Evolutionary conservation across 805 yeast genomes (phyloP).

Genomic region (Cyberlindnera meyerae): DNA sequence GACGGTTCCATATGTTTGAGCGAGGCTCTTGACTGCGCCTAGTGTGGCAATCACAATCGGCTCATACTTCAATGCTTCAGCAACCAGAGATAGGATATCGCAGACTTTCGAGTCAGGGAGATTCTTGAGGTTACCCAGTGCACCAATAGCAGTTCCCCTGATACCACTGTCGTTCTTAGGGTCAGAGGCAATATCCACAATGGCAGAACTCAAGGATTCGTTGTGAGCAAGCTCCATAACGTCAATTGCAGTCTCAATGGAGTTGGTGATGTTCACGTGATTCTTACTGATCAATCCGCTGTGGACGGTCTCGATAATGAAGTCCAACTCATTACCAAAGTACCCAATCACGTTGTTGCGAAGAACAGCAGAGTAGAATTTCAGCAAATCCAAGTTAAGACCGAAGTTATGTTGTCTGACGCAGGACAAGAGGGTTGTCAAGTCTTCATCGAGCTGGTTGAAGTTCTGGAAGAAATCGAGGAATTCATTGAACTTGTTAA

Average conservation of each 20-base stretch:
- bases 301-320: slow-evolving; percentile 26
- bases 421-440: slow-evolving; percentile 18
- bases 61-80: slow-evolving; percentile 31
- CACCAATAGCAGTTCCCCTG: slow-evolving; percentile 32
- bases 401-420: slow-evolving; percentile 25
- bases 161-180: slow-evolving; percentile 34
- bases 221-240: slow-evolving; percentile 23
- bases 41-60: slow-evolving; percentile 31
- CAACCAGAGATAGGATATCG: slow-evolving; percentile 29
- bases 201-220: slow-evolving; percentile 22
- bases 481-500: slow-evolving; percentile 21
- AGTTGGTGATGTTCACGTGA: slow-evolving; percentile 31
- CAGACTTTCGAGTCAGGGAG: slow-evolving; percentile 20
- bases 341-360: slow-evolving; percentile 27
- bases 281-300: slow-evolving; percentile 31
- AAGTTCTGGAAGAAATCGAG: slow-evolving; percentile 24
- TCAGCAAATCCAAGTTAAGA: slow-evolving; percentile 30
- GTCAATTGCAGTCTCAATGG: slow-evolving; percentile 29
- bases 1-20: slow-evolving; percentile 13
- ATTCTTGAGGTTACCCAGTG: slow-evolving; percentile 26
- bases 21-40: slow-evolving; percentile 23
- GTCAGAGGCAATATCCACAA: slow-evolving; percentile 30
- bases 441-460: slow-evolving; percentile 20
- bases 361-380: slow-evolving; percentile 33
- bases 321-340: slow-evolving; percentile 28